Evolutionary conservation across 495 filamentous ascomycete species (phyloP), one percentile per base, ranked within the genome.

Genomic region (Podospora conica): DNA sequence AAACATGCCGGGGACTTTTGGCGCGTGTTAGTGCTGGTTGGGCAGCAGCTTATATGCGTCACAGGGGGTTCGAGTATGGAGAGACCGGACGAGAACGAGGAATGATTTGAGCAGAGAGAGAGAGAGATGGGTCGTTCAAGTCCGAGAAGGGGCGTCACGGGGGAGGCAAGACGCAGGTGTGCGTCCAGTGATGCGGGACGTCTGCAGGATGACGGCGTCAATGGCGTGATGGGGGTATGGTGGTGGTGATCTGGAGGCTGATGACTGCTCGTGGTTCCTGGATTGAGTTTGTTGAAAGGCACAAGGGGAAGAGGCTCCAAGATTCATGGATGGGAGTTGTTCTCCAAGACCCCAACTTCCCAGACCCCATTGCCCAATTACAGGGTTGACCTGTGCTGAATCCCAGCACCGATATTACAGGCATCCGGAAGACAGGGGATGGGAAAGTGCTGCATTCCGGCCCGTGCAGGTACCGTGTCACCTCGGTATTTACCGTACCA

Each of bases 1-100:
- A 65, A 63, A 53, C 70, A 72, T 72, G 59, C 64, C 66, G 48
- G 22, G 53, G n/a, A 48, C 40, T 48, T n/a, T 48, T 15, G 40
- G 18, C 40, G 15, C 18, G 40, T 48, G 40, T n/a, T 48, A 18
- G 1, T 48, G 40, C 18, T n/a, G 33, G 40, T 48, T n/a, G 18
- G 40, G n/a, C 18, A 2, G 29, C 11, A 12, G 40, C 15, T 5
- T 48, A n/a, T 48, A 15, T n/a, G 40, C 40, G 40, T 48, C 40
- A 48, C 40, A 5, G 40, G 40, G 40, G 40, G 18, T 48, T 15
- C 40, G 40, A n/a, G 18, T n/a, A 6, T 15, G 40, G 40, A 7
- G 11, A 10, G 28, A 29, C 9, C 29, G 15, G 40, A 48, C 18
- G 40, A 8, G 15, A 48, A 3, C 1, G 40, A 48, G 40, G 40